Base-by-base conservation (phyloP, 208 protist species). In the Kentomonas sorsogonicus region DNA sequence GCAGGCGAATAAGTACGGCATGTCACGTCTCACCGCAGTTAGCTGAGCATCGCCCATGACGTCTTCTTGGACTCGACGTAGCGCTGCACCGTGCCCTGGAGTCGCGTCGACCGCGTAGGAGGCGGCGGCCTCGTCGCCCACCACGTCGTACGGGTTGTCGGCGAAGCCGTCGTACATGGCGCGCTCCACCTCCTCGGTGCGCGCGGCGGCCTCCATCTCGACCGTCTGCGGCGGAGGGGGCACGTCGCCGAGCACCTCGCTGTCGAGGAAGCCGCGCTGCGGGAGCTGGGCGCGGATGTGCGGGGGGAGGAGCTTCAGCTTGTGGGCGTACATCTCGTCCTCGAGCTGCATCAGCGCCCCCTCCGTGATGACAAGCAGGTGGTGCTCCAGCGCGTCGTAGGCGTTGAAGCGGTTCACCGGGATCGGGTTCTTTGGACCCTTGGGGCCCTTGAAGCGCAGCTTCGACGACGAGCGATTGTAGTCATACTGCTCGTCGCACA, bases 331-430 rank as follows among this genome's bases (percentile, higher is more conserved):
- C 63, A 95, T 79, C 61, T 95, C 89, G 11, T 89, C 74, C 60
- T 95, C 89, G 10, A 95, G 67, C 69, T 95, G 89, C 69, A 85
- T 69, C 16, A 95, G 57, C 18, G 89, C 89, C 7, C 89, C 89
- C 50, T 95, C 86, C 1, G 89, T 95, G 47, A 95, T 80, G 44
- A 95, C 83, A n/a, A 95, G 66, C 7, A 56, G 75, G 66, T 92
- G 64, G 55, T 95, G 89, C 18, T 68, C 77, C 39, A 95, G 76
- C 1, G 81, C 83, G 61, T 95, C 89, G 61, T 79, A 95, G 9
- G 72, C 89, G 71, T 95, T 95, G 60, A 95, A 93, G 29, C 89
- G 86, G 63, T 95, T 95, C 40, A 93, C 79, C 1, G 89, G 85
- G 52, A 95, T 92, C 33, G 89, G 89, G 56, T 95, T 95, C 57